Conservation (phyloP, 306 rosid genomes). For the Citrullus amarus region DNA sequence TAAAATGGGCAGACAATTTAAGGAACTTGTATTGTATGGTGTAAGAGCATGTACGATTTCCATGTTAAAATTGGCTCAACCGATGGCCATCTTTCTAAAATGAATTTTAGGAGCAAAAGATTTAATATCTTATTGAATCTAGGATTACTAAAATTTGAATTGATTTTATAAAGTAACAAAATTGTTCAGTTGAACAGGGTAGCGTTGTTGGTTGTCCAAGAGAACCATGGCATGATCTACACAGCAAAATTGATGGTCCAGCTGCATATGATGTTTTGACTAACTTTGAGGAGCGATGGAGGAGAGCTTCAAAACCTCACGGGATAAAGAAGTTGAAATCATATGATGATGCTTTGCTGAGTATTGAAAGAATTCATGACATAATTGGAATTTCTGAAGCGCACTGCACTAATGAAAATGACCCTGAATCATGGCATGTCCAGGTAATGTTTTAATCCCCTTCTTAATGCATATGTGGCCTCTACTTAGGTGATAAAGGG, state of each 20-base stretch:
- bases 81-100: neutral
- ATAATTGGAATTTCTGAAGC: conserved; percentile 35
- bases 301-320: conserved; percentile 71
- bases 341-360: conserved; percentile 70
- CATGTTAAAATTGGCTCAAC: neutral
- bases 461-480: neutral
- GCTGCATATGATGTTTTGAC: conserved; percentile 90
- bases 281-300: conserved; percentile 96
- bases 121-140: neutral
- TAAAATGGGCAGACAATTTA: neutral
- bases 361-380: conserved; percentile 64
- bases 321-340: conserved; percentile 66
- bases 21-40: neutral
- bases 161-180: neutral
- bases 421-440: conserved; percentile 90
- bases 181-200: conserved; percentile 35
- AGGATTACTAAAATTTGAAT: neutral
- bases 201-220: conserved; percentile 69
- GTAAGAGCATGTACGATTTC: neutral
- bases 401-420: conserved; percentile 28
- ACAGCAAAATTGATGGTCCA: conserved; percentile 86
- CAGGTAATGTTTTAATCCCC: conserved; percentile 40
- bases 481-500: neutral
- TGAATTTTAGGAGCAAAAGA: neutral
- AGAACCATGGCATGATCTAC: conserved; percentile 99